Percentiles rank a stretch among this genome's conserved stretches.
phyloP scores from a whole-genome alignment of 805 yeast species.

The Sugiyamaella qingdaonensis region DNA sequence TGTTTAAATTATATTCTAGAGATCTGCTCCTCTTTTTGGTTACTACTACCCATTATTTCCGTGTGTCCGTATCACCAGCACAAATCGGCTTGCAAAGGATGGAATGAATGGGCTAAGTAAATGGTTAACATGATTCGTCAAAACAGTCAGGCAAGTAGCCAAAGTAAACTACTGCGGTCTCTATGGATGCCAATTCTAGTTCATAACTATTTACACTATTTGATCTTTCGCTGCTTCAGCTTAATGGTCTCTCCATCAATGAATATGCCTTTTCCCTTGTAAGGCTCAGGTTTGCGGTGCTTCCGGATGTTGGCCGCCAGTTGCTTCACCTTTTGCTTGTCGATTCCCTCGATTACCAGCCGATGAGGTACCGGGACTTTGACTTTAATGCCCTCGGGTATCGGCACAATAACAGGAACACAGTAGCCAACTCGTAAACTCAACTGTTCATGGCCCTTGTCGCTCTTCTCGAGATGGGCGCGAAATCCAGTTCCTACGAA shows the following conservation, averaged over 20 bases:
- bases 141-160: no score
- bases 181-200: background rate
- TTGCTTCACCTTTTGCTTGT: constrained; percentile 79
- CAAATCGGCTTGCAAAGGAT: no score
- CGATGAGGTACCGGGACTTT: constrained; percentile 81
- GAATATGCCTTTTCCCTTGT: constrained; percentile 96
- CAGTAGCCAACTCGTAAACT: constrained; percentile 86
- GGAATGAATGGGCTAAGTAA: no score
- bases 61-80: no score
- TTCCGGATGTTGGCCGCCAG: constrained; percentile 86
- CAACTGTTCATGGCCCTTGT: constrained; percentile 51
- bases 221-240: constrained; percentile 88
- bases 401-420: constrained; percentile 64
- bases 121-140: no score
- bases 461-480: constrained; percentile 61
- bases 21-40: no score
- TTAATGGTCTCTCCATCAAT: constrained; percentile 87
- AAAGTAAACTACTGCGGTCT: background rate
- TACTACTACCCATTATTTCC: no score
- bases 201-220: constrained; percentile 40
- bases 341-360: constrained; percentile 76
- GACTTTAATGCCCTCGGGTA: constrained; percentile 76
- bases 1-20: no score
- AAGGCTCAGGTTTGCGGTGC: constrained; percentile 95
- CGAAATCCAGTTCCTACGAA: constrained; percentile 97